phyloP scores from a whole-genome alignment of 805 yeast species.

The Ogataea nonfermentans region DNA sequence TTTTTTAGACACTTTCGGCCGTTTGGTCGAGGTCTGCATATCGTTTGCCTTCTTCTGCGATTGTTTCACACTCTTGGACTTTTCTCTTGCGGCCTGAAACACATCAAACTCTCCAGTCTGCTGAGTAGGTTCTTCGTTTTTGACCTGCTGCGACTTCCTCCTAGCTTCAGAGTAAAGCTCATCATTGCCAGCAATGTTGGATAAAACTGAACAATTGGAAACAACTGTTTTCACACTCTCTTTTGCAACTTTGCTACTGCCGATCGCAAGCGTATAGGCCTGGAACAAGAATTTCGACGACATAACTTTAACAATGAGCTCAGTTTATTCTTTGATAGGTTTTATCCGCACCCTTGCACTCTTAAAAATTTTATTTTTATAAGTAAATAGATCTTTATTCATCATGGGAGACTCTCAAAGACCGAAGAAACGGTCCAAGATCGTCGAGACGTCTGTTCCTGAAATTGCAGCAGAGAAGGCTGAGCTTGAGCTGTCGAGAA shows the following conservation, averaged over 20 bases:
- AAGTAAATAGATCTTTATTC: conserved; percentile 1
- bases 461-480: conserved; percentile 68
- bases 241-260: conserved; percentile 28
- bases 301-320: conserved; percentile 14
- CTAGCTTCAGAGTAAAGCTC: conserved; percentile 28
- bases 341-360: conserved; percentile 3
- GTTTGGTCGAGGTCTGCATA: conserved; percentile 17
- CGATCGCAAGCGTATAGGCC: conserved; percentile 25
- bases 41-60: conserved; percentile 13
- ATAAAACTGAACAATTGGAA: conserved; percentile 24
- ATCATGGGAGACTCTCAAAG: conserved; percentile 36
- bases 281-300: conserved; percentile 28
- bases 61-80: conserved; percentile 28
- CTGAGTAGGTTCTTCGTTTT: conserved; percentile 5
- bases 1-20: conserved; percentile 21
- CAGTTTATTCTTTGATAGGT: neutral
- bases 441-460: conserved; percentile 50
- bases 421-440: conserved; percentile 49
- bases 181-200: conserved; percentile 24
- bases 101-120: conserved; percentile 29
- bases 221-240: conserved; percentile 19
- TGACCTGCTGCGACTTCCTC: conserved; percentile 25
- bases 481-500: conserved; percentile 48
- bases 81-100: conserved; percentile 33
- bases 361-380: conserved; percentile 3